Percentiles rank a stretch among this genome's conserved stretches.
These are phyloP conservation scores for Pichia sp. DNA, from an alignment of 1,139 yeast genomes.

Conservation along the genomic window DNA sequence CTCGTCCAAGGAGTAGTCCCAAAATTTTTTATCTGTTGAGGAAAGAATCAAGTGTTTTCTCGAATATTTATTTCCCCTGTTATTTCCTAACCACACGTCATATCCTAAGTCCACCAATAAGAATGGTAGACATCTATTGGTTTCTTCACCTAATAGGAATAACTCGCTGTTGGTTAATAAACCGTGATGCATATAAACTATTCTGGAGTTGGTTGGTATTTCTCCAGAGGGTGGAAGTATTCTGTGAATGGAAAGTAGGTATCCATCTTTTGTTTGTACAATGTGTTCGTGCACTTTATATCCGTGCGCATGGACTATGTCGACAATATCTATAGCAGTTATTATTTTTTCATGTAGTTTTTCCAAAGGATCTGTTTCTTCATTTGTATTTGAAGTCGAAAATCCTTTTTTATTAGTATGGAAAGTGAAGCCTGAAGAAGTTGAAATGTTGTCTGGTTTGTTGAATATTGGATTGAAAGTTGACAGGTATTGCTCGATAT, in stretches of 20 bases:
- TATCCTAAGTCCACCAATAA: slow-evolving; percentile 71
- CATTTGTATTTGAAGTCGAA: neutral
- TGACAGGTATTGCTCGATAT: slow-evolving; percentile 22
- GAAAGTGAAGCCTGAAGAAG: neutral
- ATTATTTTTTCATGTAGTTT: slow-evolving; percentile 23
- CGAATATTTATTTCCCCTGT: slow-evolving; percentile 84
- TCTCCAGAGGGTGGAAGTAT: slow-evolving; percentile 18
- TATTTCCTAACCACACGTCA: slow-evolving; percentile 89
- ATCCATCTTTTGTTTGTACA: slow-evolving; percentile 47
- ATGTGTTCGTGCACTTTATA: slow-evolving; percentile 69
- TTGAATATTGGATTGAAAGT: slow-evolving; percentile 18
- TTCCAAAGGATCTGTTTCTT: neutral
- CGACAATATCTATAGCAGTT: slow-evolving; percentile 52
- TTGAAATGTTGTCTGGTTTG: slow-evolving; percentile 23
- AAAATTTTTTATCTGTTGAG: slow-evolving; percentile 52
- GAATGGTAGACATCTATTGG: slow-evolving; percentile 53
- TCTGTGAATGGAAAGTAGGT: slow-evolving; percentile 41
- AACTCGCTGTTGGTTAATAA: slow-evolving; percentile 44
- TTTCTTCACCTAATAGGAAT: slow-evolving; percentile 39
- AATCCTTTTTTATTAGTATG: neutral
- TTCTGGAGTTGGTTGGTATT: slow-evolving; percentile 15
- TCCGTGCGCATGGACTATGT: slow-evolving; percentile 59
- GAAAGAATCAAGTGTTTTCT: slow-evolving; percentile 32
- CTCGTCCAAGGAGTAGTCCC: slow-evolving; percentile 84
- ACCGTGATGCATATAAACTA: slow-evolving; percentile 46